A percentile compares a stretch with the other conserved stretches of the same genome.
These are phyloP conservation scores for Colletotrichum higginsianum DNA, from an alignment of 2,329 filamentous ascomycete species.

Conservation along the genomic window DNA sequence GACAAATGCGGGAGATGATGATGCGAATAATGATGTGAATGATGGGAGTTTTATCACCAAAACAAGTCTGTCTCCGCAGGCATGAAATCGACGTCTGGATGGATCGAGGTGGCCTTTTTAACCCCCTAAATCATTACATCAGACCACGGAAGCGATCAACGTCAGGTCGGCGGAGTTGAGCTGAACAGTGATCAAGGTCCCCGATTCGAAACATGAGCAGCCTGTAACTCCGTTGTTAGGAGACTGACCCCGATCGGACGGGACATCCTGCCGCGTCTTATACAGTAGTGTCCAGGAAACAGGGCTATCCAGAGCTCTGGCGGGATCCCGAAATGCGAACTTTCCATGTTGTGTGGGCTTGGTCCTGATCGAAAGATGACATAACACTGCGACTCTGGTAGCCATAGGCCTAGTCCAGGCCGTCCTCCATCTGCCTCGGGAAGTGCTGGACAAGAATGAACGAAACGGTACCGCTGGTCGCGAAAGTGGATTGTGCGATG, in stretches of 20 bases:
- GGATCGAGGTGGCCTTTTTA: slow-evolving; percentile 25
- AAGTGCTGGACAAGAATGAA: slow-evolving; percentile 24
- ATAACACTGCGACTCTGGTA: slow-evolving; percentile 30
- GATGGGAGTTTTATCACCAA: not conserved
- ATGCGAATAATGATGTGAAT: not conserved
- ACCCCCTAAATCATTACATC: slow-evolving; percentile 15
- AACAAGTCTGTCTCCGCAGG: not conserved
- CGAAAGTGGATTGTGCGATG: slow-evolving; percentile 27
- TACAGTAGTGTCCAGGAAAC: slow-evolving; percentile 4
- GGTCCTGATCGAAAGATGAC: slow-evolving; percentile 36
- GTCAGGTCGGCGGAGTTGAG: slow-evolving; percentile 32
- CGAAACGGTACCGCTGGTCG: slow-evolving; percentile 6
- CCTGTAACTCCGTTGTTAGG: slow-evolving; percentile 18
- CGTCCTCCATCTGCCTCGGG: slow-evolving; percentile 27
- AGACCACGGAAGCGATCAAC: slow-evolving; percentile 24
- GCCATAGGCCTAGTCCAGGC: slow-evolving; percentile 32
- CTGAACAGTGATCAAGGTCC: slow-evolving; percentile 26
- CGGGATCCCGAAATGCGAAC: slow-evolving; percentile 29
- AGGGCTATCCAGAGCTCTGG: slow-evolving; percentile 25
- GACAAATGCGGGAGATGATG: slow-evolving; percentile 14
- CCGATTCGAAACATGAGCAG: slow-evolving; percentile 34
- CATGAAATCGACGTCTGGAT: slow-evolving; percentile 4
- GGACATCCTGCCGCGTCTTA: slow-evolving; percentile 23
- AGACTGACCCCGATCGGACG: slow-evolving; percentile 12
- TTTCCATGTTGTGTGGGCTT: slow-evolving; percentile 8